A percentile compares a stretch with the other conserved stretches of the same genome.
phyloP scores from a whole-genome alignment of 2,329 filamentous ascomycete genomes.

The Arthrinium puccinioides region DNA sequence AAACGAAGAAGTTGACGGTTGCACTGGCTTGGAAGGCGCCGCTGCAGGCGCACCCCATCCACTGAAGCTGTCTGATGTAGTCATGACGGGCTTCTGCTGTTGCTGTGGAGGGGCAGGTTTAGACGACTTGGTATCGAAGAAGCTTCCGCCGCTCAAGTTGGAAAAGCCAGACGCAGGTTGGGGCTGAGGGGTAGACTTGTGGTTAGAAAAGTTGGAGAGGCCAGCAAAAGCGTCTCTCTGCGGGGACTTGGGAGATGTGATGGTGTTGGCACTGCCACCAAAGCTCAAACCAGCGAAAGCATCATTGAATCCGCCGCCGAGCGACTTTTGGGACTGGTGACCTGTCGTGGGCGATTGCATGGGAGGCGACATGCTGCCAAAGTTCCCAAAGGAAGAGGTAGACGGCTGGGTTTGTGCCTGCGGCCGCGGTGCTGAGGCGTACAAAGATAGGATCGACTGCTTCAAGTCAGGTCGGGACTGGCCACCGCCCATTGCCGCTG shows the following conservation, averaged over 20 bases:
- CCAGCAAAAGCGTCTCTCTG: constrained; percentile 30
- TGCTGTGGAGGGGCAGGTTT: constrained; percentile 44
- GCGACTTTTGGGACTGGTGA: constrained; percentile 40
- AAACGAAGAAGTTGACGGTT: constrained; percentile 50
- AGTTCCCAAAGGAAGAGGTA: constrained; percentile 61
- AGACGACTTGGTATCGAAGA: constrained; percentile 71
- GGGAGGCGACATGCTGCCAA: constrained; percentile 60
- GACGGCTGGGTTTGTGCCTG: constrained; percentile 49
- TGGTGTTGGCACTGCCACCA: constrained; percentile 9
- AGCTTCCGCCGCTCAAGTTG: constrained; percentile 60
- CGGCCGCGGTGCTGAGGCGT: constrained; percentile 77
- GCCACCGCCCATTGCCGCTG: constrained; percentile 47
- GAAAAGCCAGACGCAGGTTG: constrained; percentile 40
- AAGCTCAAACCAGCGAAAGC: constrained; percentile 71
- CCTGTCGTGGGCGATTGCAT: constrained; percentile 44
- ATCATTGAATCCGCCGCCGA: constrained; percentile 64
- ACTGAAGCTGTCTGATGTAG: constrained; percentile 56
- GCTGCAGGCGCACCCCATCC: constrained; percentile 43
- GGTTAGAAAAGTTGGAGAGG: constrained; percentile 24
- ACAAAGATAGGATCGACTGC: constrained; percentile 93
- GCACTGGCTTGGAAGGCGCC: constrained; percentile 32
- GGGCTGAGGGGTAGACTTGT: constrained; percentile 26
- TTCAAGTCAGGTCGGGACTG: constrained; percentile 89
- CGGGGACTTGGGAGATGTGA: constrained; percentile 27
- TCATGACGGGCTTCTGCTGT: constrained; percentile 29